Evolutionary conservation across 1,284 basidiomycete species (phyloP).

Genomic region (Ceratobasidium sp.): DNA sequence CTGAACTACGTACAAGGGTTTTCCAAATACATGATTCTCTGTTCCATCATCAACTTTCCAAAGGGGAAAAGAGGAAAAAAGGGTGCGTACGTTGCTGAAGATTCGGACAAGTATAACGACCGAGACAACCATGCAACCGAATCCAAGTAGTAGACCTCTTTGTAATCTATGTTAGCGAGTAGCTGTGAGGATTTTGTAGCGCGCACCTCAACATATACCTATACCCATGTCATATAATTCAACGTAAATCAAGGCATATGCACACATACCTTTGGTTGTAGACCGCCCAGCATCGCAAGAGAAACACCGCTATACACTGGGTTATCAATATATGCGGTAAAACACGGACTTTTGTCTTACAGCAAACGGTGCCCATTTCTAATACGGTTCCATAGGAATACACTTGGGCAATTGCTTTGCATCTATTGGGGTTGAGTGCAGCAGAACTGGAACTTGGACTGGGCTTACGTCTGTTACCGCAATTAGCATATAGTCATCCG

Average conservation of each 20-base stretch:
- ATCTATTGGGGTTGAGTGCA: not conserved
- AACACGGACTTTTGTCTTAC: not conserved
- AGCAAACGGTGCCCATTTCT: not conserved
- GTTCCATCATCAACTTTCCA: not conserved
- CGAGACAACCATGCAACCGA: not conserved
- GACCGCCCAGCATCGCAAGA: not conserved
- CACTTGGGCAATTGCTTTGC: not conserved
- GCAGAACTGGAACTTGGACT: not conserved
- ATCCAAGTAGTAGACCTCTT: not conserved
- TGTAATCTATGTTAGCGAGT: not conserved
- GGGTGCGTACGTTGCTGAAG: not conserved
- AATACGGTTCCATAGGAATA: not conserved
- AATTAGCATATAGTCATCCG: no score
- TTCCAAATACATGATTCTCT: slow-evolving; percentile 6
- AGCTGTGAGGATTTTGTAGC: no score
- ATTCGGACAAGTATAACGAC: not conserved
- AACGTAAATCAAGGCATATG: no score
- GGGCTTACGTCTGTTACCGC: slow-evolving; percentile 4
- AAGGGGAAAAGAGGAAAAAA: no score
- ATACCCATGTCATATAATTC: no score
- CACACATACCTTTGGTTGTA: not conserved
- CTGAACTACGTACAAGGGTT: slow-evolving; percentile 10
- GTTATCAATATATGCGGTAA: not conserved
- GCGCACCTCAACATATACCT: no score
- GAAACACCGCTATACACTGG: not conserved